These are phyloP conservation scores for Knoxdaviesia capensis DNA, from an alignment of 2,329 filamentous ascomycete genomes.

Conservation along the genomic window DNA sequence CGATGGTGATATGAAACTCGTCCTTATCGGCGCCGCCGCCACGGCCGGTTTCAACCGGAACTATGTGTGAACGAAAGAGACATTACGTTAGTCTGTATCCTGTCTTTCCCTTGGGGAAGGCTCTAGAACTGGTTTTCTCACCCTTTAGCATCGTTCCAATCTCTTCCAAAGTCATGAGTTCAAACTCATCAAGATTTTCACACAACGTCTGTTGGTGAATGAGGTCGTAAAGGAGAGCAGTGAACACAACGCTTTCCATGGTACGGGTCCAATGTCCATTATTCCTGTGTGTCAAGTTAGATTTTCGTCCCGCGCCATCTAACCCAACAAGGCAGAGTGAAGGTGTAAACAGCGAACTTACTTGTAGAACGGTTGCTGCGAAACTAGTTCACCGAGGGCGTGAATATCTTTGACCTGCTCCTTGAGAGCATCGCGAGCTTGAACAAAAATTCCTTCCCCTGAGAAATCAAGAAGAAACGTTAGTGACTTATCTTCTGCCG, in stretches of 20 bases:
- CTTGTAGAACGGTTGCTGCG: conserved; percentile 91
- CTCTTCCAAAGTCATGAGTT: conserved; percentile 58
- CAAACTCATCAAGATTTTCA: no score
- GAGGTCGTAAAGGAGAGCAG: conserved; percentile 22
- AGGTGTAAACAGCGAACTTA: conserved; percentile 16
- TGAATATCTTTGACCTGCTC: conserved; percentile 51
- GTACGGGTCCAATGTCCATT: conserved; percentile 72
- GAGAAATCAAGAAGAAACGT: no score
- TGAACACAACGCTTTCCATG: conserved; percentile 56
- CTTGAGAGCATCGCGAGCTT: conserved; percentile 51
- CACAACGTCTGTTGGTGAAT: no score
- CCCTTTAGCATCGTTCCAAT: conserved; percentile 60
- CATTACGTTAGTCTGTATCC: no score
- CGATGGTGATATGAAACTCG: conserved; percentile 85
- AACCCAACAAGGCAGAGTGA: not conserved
- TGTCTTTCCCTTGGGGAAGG: not conserved
- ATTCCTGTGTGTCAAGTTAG: not conserved
- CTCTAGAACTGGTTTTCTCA: conserved; percentile 15
- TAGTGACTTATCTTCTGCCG: conserved; percentile 14
- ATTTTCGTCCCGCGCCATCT: not conserved
- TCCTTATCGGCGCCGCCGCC: conserved; percentile 23
- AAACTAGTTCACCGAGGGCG: conserved; percentile 53
- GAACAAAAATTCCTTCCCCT: conserved; percentile 12
- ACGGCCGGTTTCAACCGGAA: no score
- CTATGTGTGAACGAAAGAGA: no score